A percentile compares a stretch with the other conserved stretches of the same genome.
Evolutionary conservation across 1,139 yeast species (phyloP).

Genomic region (Kluyveromyces sp.): DNA sequence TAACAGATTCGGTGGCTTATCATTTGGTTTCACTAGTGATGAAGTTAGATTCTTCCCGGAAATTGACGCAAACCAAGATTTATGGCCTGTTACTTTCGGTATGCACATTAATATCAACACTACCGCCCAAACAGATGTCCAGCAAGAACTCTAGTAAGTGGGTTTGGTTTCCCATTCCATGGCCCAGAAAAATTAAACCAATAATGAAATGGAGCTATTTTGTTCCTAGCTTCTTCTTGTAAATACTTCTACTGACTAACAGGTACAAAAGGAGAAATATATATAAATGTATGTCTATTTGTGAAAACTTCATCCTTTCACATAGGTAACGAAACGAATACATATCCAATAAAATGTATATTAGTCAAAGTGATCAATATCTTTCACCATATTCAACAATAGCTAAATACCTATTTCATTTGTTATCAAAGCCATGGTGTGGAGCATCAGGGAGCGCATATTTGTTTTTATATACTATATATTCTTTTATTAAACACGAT

Average conservation of each 20-base stretch:
- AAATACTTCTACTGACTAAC: neutral
- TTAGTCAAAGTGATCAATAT: no score
- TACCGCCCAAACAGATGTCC: conserved; percentile 81
- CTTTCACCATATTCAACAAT: no score
- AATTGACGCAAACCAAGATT: conserved; percentile 81
- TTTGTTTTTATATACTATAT: no score
- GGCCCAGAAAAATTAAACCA: conserved; percentile 27
- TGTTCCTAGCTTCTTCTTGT: conserved; percentile 3
- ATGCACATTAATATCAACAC: conserved; percentile 82
- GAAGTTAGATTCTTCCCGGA: conserved; percentile 86
- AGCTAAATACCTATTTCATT: no score
- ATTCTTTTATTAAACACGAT: conserved; percentile 29
- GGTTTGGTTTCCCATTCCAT: conserved; percentile 73
- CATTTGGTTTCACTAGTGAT: conserved; percentile 75
- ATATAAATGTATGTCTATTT: no score
- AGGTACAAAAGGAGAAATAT: neutral
- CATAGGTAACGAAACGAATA: no score
- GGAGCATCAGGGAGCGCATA: no score
- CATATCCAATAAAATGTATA: no score
- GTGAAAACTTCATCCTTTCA: no score
- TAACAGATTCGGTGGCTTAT: conserved; percentile 75
- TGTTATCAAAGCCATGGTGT: neutral
- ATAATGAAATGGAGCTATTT: neutral
- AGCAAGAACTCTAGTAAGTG: conserved; percentile 85
- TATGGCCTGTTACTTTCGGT: conserved; percentile 84